Conservation (phyloP, 805 yeast species). For the Brettanomyces naardenensis region DNA sequence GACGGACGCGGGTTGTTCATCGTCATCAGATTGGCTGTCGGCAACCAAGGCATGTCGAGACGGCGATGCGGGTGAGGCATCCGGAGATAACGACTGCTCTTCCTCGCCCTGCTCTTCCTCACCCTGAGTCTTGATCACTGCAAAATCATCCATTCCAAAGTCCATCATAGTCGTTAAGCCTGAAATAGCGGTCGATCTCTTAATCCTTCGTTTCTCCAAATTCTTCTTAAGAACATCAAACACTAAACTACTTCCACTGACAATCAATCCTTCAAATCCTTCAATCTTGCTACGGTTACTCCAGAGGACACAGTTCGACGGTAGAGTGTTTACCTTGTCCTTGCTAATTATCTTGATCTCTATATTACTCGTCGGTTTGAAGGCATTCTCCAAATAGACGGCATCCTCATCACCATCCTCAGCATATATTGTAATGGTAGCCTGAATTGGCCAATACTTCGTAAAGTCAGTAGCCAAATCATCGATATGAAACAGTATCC, state of each 20-base stretch:
- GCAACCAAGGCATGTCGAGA: not conserved
- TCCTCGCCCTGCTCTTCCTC: not conserved
- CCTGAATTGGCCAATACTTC: not conserved
- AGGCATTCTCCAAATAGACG: not conserved
- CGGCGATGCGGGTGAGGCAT: too few species aligned
- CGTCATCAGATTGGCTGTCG: not conserved
- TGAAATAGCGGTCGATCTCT: not conserved
- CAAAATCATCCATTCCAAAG: constrained; percentile 4
- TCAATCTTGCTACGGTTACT: not conserved
- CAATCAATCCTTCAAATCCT: constrained; percentile 1
- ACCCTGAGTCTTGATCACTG: constrained; percentile 2
- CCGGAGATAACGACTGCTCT: not conserved
- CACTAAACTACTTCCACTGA: not conserved
- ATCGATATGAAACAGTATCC: not conserved
- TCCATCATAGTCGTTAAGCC: constrained; percentile 1
- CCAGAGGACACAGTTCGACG: not conserved
- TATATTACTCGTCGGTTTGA: not conserved
- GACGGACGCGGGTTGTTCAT: not conserved
- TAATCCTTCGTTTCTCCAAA: not conserved
- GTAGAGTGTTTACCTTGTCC: not conserved
- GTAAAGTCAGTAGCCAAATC: not conserved
- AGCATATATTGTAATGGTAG: not conserved
- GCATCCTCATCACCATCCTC: not conserved
- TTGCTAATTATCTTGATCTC: not conserved
- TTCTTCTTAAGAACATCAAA: not conserved